A percentile compares a stretch with the other conserved stretches of the same genome.
Evolutionary conservation across 1,284 basidiomycete genomes (phyloP).

Genomic region (Cyathus olla): DNA sequence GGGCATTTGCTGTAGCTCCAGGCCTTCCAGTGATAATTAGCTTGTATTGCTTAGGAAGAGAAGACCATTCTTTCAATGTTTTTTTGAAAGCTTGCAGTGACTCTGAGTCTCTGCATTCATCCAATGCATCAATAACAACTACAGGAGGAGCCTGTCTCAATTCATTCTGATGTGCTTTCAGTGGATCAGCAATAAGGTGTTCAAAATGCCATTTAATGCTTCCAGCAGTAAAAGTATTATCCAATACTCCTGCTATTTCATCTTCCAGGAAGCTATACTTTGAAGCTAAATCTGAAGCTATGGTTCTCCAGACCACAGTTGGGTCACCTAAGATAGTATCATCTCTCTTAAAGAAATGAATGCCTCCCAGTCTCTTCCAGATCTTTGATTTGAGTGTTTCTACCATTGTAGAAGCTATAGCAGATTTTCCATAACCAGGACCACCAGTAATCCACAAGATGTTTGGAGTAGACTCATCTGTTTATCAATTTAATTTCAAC

Average conservation of each 20-base stretch:
- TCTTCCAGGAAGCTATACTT: background rate
- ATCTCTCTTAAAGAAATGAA: background rate
- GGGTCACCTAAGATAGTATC: background rate
- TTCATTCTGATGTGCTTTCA: background rate
- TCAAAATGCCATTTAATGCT: background rate
- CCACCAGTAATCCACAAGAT: slow-evolving; percentile 1
- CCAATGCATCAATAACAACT: slow-evolving; percentile 1
- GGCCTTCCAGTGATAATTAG: background rate
- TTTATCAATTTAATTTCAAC: background rate
- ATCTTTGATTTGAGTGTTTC: background rate
- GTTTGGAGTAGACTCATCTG: background rate
- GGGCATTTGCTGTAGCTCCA: background rate
- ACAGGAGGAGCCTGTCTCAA: background rate
- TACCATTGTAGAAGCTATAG: background rate
- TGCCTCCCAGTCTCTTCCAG: background rate
- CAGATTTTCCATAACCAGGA: slow-evolving; percentile 2
- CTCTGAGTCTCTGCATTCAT: background rate
- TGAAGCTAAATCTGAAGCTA: background rate
- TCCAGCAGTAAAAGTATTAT: background rate
- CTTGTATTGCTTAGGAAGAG: background rate
- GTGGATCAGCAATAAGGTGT: background rate
- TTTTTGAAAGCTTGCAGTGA: background rate
- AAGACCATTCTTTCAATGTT: background rate
- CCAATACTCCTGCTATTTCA: background rate
- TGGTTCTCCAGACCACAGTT: background rate